Evolutionary conservation across 148 eudicot genomes (phyloP).

Genomic region (Persicaria tinctoria): DNA sequence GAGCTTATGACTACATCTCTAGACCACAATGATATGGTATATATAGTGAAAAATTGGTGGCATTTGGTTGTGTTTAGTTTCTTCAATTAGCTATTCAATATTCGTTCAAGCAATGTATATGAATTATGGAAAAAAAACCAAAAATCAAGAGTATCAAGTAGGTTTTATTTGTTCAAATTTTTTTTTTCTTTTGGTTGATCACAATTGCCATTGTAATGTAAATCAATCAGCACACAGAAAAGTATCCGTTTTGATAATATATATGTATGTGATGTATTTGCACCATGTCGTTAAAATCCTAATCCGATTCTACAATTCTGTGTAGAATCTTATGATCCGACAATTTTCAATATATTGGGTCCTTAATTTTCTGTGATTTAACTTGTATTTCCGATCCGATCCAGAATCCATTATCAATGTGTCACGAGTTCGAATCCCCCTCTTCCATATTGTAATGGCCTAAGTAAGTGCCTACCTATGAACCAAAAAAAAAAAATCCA

Average conservation of each 20-base stretch:
- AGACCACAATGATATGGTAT: constrained; percentile 18
- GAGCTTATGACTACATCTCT: constrained; percentile 41
- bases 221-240: neutral
- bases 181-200: neutral
- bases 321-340: too few species aligned
- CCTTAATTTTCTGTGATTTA: too few species aligned
- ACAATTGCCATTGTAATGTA: constrained; percentile 5
- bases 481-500: too few species aligned
- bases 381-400: too few species aligned
- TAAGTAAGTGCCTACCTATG: too few species aligned
- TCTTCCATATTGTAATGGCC: too few species aligned
- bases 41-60: constrained; percentile 5
- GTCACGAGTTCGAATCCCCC: too few species aligned
- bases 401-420: too few species aligned
- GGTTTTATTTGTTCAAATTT: neutral
- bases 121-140: neutral
- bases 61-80: neutral
- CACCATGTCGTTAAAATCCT: too few species aligned
- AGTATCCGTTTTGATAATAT: neutral
- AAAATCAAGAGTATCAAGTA: neutral
- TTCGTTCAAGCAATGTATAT: neutral
- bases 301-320: too few species aligned
- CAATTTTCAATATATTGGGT: too few species aligned
- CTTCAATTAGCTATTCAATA: neutral
- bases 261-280: too few species aligned